Conservation (phyloP, 2,329 filamentous ascomycete genomes). For the Ophiostoma pallidulum region DNA sequence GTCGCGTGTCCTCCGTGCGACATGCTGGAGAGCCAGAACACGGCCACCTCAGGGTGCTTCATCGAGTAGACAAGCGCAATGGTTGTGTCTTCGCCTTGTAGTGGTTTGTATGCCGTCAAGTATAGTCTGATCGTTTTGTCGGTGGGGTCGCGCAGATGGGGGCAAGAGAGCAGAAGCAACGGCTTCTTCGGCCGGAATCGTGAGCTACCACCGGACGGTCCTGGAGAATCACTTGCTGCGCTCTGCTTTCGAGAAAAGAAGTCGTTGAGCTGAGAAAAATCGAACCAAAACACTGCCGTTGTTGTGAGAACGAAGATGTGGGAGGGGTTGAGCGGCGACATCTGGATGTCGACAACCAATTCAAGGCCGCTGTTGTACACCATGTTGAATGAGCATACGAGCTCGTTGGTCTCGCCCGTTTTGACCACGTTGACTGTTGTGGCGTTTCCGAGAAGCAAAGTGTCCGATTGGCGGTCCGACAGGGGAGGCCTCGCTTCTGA, state of each 20-base stretch:
- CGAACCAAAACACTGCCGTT: slow-evolving; percentile 39
- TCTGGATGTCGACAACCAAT: slow-evolving; percentile 46
- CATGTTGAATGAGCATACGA: slow-evolving; percentile 10
- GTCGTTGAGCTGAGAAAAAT: slow-evolving; percentile 21
- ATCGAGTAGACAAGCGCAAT: slow-evolving; percentile 21
- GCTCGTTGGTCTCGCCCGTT: slow-evolving; percentile 14
- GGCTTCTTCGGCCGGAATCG: slow-evolving; percentile 13
- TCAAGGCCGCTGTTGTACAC: slow-evolving; percentile 25
- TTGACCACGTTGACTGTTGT: slow-evolving; percentile 23
- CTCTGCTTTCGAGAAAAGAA: neutral
- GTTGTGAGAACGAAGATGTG: slow-evolving; percentile 53
- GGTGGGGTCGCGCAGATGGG: slow-evolving; percentile 32
- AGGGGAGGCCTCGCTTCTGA: neutral
- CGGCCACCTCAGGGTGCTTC: slow-evolving; percentile 15
- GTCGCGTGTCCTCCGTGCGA: slow-evolving; percentile 8
- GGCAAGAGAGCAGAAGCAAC: slow-evolving; percentile 31
- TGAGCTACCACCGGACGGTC: neutral
- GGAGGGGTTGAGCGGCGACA: slow-evolving; percentile 35
- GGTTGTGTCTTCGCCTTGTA: slow-evolving; percentile 7
- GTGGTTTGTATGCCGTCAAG: slow-evolving; percentile 21
- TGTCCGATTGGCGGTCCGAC: neutral
- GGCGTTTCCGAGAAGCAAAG: slow-evolving; percentile 23
- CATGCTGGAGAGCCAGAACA: slow-evolving; percentile 21
- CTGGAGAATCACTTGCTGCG: neutral
- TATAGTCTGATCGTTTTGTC: slow-evolving; percentile 32